A percentile compares a stretch with the other conserved stretches of the same genome.
phyloP scores from a whole-genome alignment of 306 rosid genomes.

The Dryas octopetala region DNA sequence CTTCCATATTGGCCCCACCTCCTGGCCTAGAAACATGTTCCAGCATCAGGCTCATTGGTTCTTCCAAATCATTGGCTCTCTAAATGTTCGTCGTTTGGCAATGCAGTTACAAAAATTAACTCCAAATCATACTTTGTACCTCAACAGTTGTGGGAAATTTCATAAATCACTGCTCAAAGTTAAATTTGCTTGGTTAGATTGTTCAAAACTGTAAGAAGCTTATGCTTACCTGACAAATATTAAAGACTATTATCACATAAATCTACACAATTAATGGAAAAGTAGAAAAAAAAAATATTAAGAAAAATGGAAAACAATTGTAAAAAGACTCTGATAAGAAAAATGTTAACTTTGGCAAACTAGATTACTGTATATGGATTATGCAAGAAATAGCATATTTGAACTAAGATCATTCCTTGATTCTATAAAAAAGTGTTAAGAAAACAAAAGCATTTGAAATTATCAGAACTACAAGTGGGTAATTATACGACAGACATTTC shows the following conservation, averaged over 20 bases:
- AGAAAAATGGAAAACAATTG: not conserved
- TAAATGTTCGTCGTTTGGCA: not conserved
- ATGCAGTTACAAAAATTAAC: conserved; percentile 14
- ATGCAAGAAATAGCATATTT: not conserved
- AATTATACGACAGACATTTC: too few relatives aligned
- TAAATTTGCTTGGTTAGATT: not conserved
- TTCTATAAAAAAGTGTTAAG: not conserved
- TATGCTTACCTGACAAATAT: not conserved
- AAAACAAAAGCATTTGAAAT: not conserved
- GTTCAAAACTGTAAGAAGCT: not conserved
- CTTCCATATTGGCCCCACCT: conserved; percentile 8
- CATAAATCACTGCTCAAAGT: not conserved
- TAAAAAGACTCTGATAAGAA: not conserved
- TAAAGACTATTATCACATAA: too few relatives aligned
- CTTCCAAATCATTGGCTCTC: not conserved
- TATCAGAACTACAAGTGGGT: too few relatives aligned
- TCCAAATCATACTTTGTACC: not conserved
- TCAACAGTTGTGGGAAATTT: not conserved
- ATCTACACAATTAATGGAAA: not conserved
- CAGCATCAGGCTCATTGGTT: conserved; percentile 7
- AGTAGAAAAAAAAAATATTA: not conserved
- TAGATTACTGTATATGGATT: not conserved
- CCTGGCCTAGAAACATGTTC: not conserved
- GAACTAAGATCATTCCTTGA: not conserved
- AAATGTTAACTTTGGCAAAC: not conserved